A percentile compares a stretch with the other conserved stretches of the same genome.
Evolutionary conservation across 768 basidiomycete species (phyloP).

Genomic region (Auricularia auricula-judae): DNA sequence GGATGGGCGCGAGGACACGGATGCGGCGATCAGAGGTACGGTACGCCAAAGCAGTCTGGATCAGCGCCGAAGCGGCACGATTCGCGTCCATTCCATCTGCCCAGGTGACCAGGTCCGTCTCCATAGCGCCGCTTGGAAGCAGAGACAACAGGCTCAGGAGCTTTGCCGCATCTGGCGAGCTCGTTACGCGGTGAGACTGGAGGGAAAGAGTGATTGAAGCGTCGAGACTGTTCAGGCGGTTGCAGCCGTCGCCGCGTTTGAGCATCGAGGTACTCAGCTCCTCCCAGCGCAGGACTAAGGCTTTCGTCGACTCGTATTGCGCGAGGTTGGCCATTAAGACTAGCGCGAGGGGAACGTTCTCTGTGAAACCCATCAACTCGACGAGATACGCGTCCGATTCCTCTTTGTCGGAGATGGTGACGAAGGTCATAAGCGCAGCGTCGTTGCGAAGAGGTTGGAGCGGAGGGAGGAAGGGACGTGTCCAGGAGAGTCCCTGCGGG

Average conservation of each 20-base stretch:
- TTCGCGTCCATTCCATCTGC: neutral
- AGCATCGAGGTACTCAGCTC: neutral
- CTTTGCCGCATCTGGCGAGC: neutral
- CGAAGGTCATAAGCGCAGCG: neutral
- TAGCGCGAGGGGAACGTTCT: neutral
- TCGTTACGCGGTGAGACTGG: neutral
- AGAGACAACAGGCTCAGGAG: neutral
- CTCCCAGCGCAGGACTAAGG: neutral
- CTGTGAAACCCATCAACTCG: neutral
- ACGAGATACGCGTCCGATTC: neutral
- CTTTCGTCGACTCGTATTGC: neutral
- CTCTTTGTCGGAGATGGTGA: neutral
- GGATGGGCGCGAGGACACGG: neutral
- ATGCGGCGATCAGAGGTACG: neutral
- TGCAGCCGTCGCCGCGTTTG: neutral
- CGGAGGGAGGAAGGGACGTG: neutral
- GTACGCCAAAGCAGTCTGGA: neutral
- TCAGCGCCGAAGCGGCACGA: neutral
- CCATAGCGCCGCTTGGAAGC: neutral
- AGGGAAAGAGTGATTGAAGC: neutral
- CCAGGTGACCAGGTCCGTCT: slow-evolving; percentile 11
- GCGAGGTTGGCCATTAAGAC: neutral
- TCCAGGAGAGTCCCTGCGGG: neutral
- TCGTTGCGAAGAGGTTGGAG: neutral
- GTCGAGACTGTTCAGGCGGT: neutral